Conservation (phyloP, 2,329 filamentous ascomycete species). For the Thelonectria olida region DNA sequence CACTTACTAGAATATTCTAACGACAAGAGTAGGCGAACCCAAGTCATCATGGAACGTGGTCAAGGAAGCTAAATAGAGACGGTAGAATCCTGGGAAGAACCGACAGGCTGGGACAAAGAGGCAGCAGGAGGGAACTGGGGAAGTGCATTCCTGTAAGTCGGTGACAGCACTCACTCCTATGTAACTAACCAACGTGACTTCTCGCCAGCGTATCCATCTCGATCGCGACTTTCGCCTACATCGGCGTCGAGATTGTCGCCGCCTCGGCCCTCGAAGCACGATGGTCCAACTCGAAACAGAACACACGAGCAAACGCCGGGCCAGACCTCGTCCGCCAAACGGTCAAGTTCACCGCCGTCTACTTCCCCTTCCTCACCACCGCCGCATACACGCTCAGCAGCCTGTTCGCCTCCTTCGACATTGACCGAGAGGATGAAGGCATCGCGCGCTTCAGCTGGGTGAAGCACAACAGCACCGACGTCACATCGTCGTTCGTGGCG, state of each 20-base stretch:
- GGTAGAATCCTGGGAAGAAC: background rate
- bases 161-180: too few species aligned
- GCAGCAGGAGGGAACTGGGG: background rate
- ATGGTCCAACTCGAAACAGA: background rate
- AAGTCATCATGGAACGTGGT: too few species aligned
- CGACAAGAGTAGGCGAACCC: background rate
- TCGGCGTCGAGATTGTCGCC: constrained; percentile 1
- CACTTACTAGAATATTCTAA: too few species aligned
- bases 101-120: background rate
- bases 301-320: background rate
- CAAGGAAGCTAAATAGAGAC: too few species aligned
- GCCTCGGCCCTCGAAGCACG: constrained; percentile 3
- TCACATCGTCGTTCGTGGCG: background rate
- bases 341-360: constrained; percentile 5
- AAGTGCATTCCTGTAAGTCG: background rate
- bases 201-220: constrained; percentile 1
- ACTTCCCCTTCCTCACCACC: constrained; percentile 1
- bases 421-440: background rate
- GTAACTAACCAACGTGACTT: background rate
- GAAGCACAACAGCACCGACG: background rate
- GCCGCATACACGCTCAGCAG: background rate
- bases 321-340: constrained; percentile 1
- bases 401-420: background rate
- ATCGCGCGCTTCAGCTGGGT: background rate
- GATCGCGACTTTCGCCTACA: background rate